Percentiles rank a stretch among this genome's conserved stretches.
Evolutionary conservation across 2,329 filamentous ascomycete genomes (phyloP).

Genomic region (Trichoderma sp.): DNA sequence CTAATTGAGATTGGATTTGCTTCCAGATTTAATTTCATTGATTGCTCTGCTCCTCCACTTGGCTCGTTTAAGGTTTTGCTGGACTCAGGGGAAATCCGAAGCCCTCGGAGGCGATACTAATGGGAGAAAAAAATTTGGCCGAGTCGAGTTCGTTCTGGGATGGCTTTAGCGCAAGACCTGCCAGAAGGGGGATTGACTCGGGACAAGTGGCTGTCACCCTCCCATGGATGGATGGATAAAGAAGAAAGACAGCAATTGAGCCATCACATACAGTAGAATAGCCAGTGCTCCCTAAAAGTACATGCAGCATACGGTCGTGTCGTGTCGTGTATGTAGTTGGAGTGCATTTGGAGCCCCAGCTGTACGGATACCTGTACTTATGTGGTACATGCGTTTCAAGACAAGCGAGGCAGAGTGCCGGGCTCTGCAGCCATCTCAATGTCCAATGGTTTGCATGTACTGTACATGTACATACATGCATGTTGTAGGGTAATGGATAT

Average conservation of each 20-base stretch:
- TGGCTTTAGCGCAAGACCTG: slow-evolving; percentile 2
- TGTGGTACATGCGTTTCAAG: not conserved
- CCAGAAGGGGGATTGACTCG: slow-evolving; percentile 12
- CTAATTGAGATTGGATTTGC: not conserved
- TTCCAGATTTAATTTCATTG: not conserved
- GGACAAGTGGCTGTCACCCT: not conserved
- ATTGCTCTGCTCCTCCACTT: not conserved
- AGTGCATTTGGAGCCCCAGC: not conserved
- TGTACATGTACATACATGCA: not conserved
- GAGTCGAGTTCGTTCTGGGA: not conserved
- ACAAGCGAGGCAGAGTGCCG: not conserved
- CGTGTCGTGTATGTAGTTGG: not conserved
- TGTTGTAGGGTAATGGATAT: not conserved
- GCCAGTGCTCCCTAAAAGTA: not conserved
- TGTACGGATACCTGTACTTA: not conserved
- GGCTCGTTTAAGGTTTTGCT: not conserved
- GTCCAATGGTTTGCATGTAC: slow-evolving; percentile 2
- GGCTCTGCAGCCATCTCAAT: not conserved
- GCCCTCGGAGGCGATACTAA: not conserved
- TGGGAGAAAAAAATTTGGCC: not conserved
- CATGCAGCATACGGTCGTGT: not conserved
- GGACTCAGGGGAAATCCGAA: slow-evolving; percentile 2
- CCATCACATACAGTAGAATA: not conserved
- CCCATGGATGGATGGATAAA: not conserved
- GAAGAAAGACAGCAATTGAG: not conserved